Evolutionary conservation across 371 early-diverging fungal genomes (phyloP), one percentile per base, ranked within the genome.

Genomic region (Amoeboaphelidium occidentale): DNA sequence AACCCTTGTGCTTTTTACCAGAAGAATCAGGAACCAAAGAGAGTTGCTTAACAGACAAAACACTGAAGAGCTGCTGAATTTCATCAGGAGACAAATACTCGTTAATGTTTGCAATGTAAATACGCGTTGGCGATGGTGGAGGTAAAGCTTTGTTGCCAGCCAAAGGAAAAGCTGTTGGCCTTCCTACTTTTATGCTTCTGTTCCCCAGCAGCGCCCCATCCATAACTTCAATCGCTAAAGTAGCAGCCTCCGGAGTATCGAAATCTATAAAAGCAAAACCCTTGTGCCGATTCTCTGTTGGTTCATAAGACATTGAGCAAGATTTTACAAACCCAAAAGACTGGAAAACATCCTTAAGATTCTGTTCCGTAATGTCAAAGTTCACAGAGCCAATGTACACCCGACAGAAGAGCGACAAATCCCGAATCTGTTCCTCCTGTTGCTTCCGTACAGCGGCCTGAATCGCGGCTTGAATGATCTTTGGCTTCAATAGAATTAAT

Each of bases 201-300:
- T 59, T 50, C 28, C 72, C 76, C 23, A 81, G 60, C 27, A 70
- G 63, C n/a, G 59, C 51, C 13, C 74, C 76, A 48, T 75, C 68
- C 77, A 67, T 68, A 2, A 55, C 57, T 23, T 77, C 74, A 44
- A 81, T 58, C 1, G 84, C 81, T 53, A 81, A 53, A 26, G 66
- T 59, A 0, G 83, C 81, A 1, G 81, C 78, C 55, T 86, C 87
- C 0, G 85, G 84, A 17, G 73, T 68, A 27, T 83, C 79, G 51
- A 68, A 86, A 57, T 85, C 84, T 20, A 86, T 68, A 61, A 86
- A 86, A 54, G 83, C 80, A 57, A 73, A 86, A 13, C 87, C 87
- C 53, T 80, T 79, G 63, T 86, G 85, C 43, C 71, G 72, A 25
- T 74, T 73, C 12, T 76, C 72, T 12, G 62, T 51, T 0, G 81